Evolutionary conservation across 352 stramenopile genomes (phyloP).

Genomic region (Phytophthora pistaciae): DNA sequence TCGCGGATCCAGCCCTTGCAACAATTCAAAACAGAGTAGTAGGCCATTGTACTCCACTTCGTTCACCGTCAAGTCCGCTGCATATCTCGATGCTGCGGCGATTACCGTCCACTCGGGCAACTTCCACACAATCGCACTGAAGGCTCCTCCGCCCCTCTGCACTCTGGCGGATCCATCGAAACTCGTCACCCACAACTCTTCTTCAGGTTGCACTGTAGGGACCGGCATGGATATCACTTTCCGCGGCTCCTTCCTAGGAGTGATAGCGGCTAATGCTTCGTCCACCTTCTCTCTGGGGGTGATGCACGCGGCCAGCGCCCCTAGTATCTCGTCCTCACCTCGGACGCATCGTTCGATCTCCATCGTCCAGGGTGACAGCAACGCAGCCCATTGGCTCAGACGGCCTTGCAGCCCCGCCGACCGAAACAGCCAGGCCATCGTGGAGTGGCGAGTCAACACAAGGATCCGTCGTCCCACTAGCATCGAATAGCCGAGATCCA

Average conservation of each 20-base stretch:
- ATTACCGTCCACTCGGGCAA: slow-evolving; percentile 14
- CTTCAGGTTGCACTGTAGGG: neutral
- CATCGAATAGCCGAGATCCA: neutral
- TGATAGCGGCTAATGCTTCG: neutral
- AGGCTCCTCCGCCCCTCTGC: slow-evolving; percentile 10
- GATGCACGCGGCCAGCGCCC: neutral
- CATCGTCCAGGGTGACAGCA: neutral
- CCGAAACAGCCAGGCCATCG: slow-evolving; percentile 9
- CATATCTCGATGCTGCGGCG: neutral
- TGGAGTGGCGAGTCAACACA: neutral
- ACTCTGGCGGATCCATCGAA: slow-evolving; percentile 29
- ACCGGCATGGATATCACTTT: neutral
- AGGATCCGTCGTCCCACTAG: neutral
- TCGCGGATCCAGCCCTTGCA: neutral
- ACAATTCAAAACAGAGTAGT: neutral
- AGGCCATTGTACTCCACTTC: slow-evolving; percentile 28
- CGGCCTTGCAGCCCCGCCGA: neutral
- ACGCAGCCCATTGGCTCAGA: neutral
- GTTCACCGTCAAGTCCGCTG: slow-evolving; percentile 16
- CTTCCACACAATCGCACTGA: slow-evolving; percentile 21
- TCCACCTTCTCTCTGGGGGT: neutral
- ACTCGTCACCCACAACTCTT: slow-evolving; percentile 7
- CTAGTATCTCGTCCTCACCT: slow-evolving; percentile 19
- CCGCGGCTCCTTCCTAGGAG: neutral
- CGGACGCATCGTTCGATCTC: slow-evolving; percentile 3